Evolutionary conservation across 225 moss, liverwort and hornwort species (phyloP), one percentile per base, ranked within the genome.

Genomic region (Bryoerythrophyllum caledonicum): DNA sequence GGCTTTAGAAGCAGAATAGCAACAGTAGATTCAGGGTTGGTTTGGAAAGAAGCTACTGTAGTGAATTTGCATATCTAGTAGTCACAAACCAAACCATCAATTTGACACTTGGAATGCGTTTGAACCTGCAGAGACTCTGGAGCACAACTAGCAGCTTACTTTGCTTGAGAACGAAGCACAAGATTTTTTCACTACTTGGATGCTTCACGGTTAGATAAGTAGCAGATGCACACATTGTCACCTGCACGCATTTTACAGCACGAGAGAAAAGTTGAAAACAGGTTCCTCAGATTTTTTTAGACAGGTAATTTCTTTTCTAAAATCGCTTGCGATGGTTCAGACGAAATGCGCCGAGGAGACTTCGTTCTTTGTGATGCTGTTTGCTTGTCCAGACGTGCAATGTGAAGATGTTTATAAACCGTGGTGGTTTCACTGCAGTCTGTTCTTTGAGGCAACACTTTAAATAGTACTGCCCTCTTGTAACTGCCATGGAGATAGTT

Each of bases 91-190:
- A 63, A 73, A 35, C 73, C 14, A 68, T 68, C 21, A 65, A 65
- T 35, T 61, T 73, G 37, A 69, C 53, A n/a, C 63, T 59, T 55
- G 27, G 65, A 28, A 53, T 41, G 74, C 60, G 27, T 68, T 70
- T 74, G 73, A 64, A 54, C 20, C n/a, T 65, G 74, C 80, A 80
- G 83, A 72, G 48, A 63, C 28, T 71, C 55, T 44, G 54, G 52
- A 15, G 15, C 28, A 65, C 28, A 57, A 58, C 3, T 30, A 66
- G 56, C 56, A 57, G 44, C 58, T 51, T 51, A 26, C 48, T 26
- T 65, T n/a, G 57, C 75, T 63, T 19, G 24, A 56, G 64, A 30
- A 59, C 72, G 49, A 72, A 58, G 27, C 60, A 40, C 51, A 40
- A 73, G 34, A 57, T 56, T 78, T 38, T n/a, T 64, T 55, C 52